Evolutionary conservation across 805 yeast genomes (phyloP).

Genomic region (Ogataea haglerorum): DNA sequence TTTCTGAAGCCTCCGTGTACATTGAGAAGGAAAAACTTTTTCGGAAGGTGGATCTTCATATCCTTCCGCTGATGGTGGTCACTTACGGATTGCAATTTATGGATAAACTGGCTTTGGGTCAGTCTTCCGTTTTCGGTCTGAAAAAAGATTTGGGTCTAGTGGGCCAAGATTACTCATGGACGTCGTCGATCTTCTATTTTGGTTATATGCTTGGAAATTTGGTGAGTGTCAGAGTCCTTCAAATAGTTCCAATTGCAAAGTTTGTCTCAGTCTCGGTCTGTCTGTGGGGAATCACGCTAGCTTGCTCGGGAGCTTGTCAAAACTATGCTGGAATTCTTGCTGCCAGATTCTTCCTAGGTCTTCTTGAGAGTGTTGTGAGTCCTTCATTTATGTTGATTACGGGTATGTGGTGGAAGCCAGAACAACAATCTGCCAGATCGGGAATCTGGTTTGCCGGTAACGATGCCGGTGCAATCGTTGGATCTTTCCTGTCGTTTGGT

Average conservation of each 20-base stretch:
- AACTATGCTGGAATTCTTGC: conserved; percentile 44
- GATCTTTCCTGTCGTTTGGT: conserved; percentile 54
- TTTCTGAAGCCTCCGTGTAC: conserved; percentile 12
- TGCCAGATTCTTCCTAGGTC: conserved; percentile 49
- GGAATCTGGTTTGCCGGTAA: conserved; percentile 45
- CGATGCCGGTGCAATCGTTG: conserved; percentile 45
- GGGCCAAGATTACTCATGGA: conserved; percentile 37
- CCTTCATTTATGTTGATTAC: conserved; percentile 58
- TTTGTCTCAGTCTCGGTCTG: conserved; percentile 46
- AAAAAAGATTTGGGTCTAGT: conserved; percentile 46
- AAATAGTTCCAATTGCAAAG: conserved; percentile 55
- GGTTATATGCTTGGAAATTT: conserved; percentile 61
- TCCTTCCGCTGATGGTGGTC: conserved; percentile 48
- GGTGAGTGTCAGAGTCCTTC: conserved; percentile 45
- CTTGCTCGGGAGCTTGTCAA: conserved; percentile 45
- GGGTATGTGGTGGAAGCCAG: conserved; percentile 53
- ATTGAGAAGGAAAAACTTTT: conserved; percentile 20
- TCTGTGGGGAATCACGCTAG: conserved; percentile 63
- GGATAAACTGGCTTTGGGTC: conserved; percentile 54
- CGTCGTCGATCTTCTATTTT: conserved; percentile 39
- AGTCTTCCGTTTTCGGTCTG: conserved; percentile 57
- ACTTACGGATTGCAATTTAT: conserved; percentile 47
- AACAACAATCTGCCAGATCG: conserved; percentile 38
- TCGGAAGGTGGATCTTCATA: conserved; percentile 45
- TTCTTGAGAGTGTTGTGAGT: conserved; percentile 50